These are phyloP conservation scores for Penicilliopsis zonata DNA, from an alignment of 495 filamentous ascomycete species.

Conservation along the genomic window DNA sequence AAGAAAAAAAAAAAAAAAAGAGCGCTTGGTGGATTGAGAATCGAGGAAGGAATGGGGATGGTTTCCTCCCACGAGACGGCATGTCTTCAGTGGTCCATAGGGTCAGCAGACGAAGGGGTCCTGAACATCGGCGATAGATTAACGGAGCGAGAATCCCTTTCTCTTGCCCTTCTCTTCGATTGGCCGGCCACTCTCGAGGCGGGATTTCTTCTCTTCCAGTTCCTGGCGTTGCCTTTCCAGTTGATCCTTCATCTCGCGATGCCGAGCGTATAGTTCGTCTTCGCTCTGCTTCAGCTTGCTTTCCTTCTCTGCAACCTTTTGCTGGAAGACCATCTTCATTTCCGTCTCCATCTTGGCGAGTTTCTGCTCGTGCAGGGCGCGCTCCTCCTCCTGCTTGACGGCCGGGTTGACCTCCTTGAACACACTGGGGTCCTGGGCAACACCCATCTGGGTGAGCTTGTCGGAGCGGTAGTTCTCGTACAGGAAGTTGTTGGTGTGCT, in stretches of 20 bases:
- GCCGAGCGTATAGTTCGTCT: slow-evolving; percentile 93
- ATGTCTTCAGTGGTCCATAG: slow-evolving; percentile 10
- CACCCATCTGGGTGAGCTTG: slow-evolving; percentile 96
- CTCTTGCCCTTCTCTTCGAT: slow-evolving; percentile 87
- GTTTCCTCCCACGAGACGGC: slow-evolving; percentile 13
- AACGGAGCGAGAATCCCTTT: slow-evolving; percentile 98
- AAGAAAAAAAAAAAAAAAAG: slow-evolving; percentile 19
- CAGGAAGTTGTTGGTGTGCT: slow-evolving; percentile 96
- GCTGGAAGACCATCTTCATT: slow-evolving; percentile 99
- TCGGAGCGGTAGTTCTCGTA: slow-evolving; percentile 99
- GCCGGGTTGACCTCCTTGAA: slow-evolving; percentile 99
- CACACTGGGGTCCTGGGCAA: slow-evolving; percentile 93
- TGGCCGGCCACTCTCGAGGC: slow-evolving; percentile 86
- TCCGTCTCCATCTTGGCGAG: slow-evolving; percentile 99
- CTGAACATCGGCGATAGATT: too few relatives aligned
- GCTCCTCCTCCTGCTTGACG: slow-evolving; percentile 99
- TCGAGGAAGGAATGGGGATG: too few relatives aligned
- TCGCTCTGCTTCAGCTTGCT: slow-evolving; percentile 99
- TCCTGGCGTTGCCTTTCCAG: slow-evolving; percentile 87
- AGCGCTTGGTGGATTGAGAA: slow-evolving; percentile 20
- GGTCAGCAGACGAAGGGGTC: slow-evolving; percentile 10
- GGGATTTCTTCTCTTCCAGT: slow-evolving; percentile 91
- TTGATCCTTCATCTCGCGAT: slow-evolving; percentile 99
- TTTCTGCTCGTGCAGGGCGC: slow-evolving; percentile 95
- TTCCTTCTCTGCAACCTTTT: slow-evolving; percentile 99